Conservation (phyloP, 164 flowering plant species). For the Santalum album region DNA sequence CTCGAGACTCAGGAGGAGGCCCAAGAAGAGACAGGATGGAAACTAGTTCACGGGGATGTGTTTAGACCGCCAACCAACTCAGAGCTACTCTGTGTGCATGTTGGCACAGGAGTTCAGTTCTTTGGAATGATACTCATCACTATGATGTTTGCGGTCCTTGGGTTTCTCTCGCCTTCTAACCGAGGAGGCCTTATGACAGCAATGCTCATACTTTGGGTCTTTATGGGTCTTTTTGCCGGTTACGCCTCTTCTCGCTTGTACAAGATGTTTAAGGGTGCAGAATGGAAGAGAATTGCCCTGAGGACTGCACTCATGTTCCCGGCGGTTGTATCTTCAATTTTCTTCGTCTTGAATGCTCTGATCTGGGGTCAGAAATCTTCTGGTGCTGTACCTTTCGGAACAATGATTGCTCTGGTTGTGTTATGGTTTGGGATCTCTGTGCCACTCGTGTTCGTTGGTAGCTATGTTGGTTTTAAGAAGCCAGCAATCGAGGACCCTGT, state of each 20-base stretch:
- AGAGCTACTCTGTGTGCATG: constrained; percentile 51
- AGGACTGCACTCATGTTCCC: constrained; percentile 54
- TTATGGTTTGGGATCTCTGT: constrained; percentile 67
- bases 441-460: constrained; percentile 54
- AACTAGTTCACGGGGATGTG: constrained; percentile 60
- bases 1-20: constrained; percentile 77
- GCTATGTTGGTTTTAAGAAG: constrained; percentile 57
- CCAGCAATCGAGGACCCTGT: constrained; percentile 52
- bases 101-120: constrained; percentile 64
- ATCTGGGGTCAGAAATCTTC: constrained; percentile 74
- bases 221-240: constrained; percentile 67
- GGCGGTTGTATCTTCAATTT: constrained; percentile 30
- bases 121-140: constrained; percentile 53
- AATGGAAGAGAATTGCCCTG: constrained; percentile 57
- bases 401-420: constrained; percentile 56
- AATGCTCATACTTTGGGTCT: constrained; percentile 61
- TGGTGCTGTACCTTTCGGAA: constrained; percentile 65
- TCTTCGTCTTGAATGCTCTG: constrained; percentile 53
- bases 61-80: constrained; percentile 54
- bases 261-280: constrained; percentile 60
- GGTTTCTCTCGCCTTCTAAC: constrained; percentile 67
- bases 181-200: constrained; percentile 71
- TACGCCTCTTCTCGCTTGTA: constrained; percentile 48
- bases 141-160: constrained; percentile 58
- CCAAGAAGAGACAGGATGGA: constrained; percentile 79